Evolutionary conservation across 352 stramenopile species (phyloP).

Genomic region (Pythium utonaiense): DNA sequence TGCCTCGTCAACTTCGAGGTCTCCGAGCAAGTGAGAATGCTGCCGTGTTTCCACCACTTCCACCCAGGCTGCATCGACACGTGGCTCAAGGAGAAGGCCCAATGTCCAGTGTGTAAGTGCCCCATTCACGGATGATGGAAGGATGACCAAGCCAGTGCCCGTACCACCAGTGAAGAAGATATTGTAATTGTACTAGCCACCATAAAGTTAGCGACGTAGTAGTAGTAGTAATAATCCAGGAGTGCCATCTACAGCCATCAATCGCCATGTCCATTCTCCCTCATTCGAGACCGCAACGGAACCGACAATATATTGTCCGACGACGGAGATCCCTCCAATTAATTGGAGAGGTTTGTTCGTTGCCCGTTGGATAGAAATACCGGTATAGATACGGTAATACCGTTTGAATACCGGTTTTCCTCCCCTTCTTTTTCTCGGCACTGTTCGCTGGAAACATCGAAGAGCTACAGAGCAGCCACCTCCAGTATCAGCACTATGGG

Average conservation of each 20-base stretch:
- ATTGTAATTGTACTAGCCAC: not conserved
- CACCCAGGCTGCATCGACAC: conserved; percentile 70
- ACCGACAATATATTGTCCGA: too few relatives aligned
- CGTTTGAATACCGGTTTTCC: not conserved
- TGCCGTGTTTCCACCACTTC: conserved; percentile 81
- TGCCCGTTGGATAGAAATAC: too few relatives aligned
- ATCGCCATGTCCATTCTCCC: too few relatives aligned
- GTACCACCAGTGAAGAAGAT: not conserved
- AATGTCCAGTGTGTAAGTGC: conserved; percentile 81
- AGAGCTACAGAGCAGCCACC: not conserved
- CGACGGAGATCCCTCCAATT: too few relatives aligned
- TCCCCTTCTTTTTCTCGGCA: not conserved
- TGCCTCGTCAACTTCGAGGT: conserved; percentile 58
- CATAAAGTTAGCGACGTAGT: too few relatives aligned
- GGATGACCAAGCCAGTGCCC: not conserved
- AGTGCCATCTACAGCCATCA: too few relatives aligned
- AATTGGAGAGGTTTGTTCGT: too few relatives aligned
- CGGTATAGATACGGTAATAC: not conserved
- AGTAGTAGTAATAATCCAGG: too few relatives aligned
- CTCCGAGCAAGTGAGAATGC: conserved; percentile 43
- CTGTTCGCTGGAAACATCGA: not conserved
- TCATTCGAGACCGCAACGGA: too few relatives aligned
- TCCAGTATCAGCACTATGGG: conserved; percentile 17
- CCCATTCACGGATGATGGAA: conserved; percentile 44
- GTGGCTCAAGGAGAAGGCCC: conserved; percentile 67